phyloP scores from a whole-genome alignment of 1,139 yeast species.

The Pichia cactophila region DNA sequence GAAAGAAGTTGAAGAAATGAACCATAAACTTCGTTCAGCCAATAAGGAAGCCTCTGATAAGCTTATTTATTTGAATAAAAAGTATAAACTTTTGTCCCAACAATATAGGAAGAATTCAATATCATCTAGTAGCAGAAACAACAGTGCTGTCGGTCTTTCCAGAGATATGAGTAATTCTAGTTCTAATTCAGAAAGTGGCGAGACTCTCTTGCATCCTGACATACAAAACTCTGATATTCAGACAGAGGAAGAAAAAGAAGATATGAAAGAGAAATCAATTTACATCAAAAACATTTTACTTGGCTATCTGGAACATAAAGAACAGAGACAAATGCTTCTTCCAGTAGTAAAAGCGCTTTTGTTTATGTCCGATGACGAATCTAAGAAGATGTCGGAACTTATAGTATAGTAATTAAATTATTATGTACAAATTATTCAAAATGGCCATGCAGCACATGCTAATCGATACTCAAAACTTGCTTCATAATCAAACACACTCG shows the following conservation, averaged over 20 bases:
- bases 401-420: slow-evolving; percentile 32
- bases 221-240: background rate
- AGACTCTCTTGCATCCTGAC: slow-evolving; percentile 3
- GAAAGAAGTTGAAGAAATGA: slow-evolving; percentile 51
- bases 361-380: slow-evolving; percentile 62
- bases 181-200: background rate
- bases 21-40: slow-evolving; percentile 47
- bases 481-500: too few species aligned
- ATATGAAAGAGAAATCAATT: slow-evolving; percentile 46
- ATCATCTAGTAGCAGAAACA: slow-evolving; percentile 20
- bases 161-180: background rate
- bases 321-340: slow-evolving; percentile 75
- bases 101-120: slow-evolving; percentile 39
- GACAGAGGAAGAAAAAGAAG: slow-evolving; percentile 15
- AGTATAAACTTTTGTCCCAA: slow-evolving; percentile 52
- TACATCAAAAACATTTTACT: slow-evolving; percentile 81
- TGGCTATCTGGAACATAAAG: slow-evolving; percentile 85
- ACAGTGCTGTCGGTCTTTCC: slow-evolving; percentile 13
- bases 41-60: slow-evolving; percentile 64
- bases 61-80: slow-evolving; percentile 57
- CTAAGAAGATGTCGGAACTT: slow-evolving; percentile 57
- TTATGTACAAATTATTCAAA: background rate
- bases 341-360: slow-evolving; percentile 80
- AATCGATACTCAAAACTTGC: too few species aligned
- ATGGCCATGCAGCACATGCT: too few species aligned